Percentiles rank a stretch among this genome's conserved stretches.
phyloP scores from a whole-genome alignment of 257 asterid genomes.

The Nicotiana tomentosiformis region DNA sequence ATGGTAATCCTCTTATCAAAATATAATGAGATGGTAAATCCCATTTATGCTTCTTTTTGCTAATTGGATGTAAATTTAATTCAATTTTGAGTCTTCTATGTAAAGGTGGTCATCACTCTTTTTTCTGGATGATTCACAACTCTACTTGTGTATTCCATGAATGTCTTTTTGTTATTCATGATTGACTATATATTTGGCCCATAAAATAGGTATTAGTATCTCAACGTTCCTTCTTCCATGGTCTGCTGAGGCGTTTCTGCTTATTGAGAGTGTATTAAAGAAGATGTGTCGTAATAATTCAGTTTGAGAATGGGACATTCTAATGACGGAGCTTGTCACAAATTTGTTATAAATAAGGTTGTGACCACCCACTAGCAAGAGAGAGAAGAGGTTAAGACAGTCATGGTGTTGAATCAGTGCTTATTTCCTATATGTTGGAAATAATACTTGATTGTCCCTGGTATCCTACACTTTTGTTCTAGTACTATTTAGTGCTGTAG shows the following conservation, averaged over 20 bases:
- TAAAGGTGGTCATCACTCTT: not conserved
- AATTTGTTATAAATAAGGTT: not conserved
- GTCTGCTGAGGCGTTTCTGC: not conserved
- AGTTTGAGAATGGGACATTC: not conserved
- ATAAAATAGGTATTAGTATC: not conserved
- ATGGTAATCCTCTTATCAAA: not conserved
- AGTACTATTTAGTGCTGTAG: not conserved
- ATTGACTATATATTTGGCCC: not conserved
- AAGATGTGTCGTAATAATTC: not conserved
- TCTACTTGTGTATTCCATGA: not conserved
- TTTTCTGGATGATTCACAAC: not conserved
- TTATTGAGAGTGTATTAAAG: not conserved
- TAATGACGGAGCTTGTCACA: not conserved
- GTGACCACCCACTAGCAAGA: not conserved
- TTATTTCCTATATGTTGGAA: conserved; percentile 1
- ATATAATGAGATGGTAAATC: not conserved
- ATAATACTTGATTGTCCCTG: not conserved
- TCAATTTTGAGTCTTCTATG: not conserved
- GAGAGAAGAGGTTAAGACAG: not conserved
- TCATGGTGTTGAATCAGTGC: not conserved
- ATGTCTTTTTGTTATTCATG: not conserved
- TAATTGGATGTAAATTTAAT: not conserved
- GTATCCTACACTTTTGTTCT: too few species aligned
- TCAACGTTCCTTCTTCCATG: not conserved
- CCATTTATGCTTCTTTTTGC: not conserved